Percentiles rank a stretch among this genome's conserved stretches.
Evolutionary conservation across 805 yeast species (phyloP).

Genomic region (Middelhovenomyces tepae): DNA sequence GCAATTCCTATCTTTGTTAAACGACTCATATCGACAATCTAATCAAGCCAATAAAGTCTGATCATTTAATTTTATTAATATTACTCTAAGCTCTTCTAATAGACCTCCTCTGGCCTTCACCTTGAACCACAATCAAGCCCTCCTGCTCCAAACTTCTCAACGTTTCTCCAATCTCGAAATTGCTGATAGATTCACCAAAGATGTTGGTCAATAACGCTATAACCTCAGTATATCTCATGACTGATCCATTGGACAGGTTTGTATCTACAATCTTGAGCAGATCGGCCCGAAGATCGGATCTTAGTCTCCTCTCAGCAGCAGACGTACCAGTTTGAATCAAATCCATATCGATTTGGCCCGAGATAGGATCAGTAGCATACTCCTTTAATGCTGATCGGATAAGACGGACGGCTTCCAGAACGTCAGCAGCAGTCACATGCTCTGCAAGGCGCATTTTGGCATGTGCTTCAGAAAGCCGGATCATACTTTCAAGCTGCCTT

Average conservation of each 20-base stretch:
- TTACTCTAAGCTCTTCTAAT: slow-evolving; percentile 29
- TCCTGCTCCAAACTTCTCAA: slow-evolving; percentile 62
- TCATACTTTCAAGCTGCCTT: slow-evolving; percentile 93
- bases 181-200: slow-evolving; percentile 55
- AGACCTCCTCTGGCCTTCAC: slow-evolving; percentile 63
- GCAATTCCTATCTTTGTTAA: slow-evolving; percentile 1
- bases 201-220: slow-evolving; percentile 57
- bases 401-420: slow-evolving; percentile 84
- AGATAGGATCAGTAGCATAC: slow-evolving; percentile 94
- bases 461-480: slow-evolving; percentile 90
- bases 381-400: slow-evolving; percentile 93
- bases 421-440: slow-evolving; percentile 70
- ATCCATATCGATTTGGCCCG: slow-evolving; percentile 97
- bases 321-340: slow-evolving; percentile 94
- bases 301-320: slow-evolving; percentile 68
- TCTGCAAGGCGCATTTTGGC: slow-evolving; percentile 86
- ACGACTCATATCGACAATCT: no score
- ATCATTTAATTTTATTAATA: background rate
- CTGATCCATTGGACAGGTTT: slow-evolving; percentile 2
- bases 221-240: slow-evolving; percentile 50
- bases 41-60: background rate
- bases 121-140: slow-evolving; percentile 56
- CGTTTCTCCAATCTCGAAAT: slow-evolving; percentile 59
- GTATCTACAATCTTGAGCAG: slow-evolving; percentile 44
- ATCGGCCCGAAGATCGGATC: slow-evolving; percentile 62